Evolutionary conservation across 345 rosid genomes (phyloP), one percentile per base, ranked within the genome.

Genomic region (Arabidopsis thaliana): DNA sequence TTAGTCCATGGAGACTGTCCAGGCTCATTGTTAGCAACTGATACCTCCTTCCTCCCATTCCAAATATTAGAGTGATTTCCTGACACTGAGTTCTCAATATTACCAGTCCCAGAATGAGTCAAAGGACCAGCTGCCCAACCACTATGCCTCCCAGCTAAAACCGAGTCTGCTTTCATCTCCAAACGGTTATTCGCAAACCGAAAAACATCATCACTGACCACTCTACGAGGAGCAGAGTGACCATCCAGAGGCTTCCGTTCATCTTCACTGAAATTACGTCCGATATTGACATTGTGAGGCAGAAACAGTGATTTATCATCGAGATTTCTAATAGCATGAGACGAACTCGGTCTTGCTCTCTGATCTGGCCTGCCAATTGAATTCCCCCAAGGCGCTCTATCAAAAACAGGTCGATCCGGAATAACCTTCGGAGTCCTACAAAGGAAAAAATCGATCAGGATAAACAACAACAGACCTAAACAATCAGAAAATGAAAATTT

Each of bases 211-310:
- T 92, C 96, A 58, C 83, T 78, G 16, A 89, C 67, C 6, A 79
- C 83, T 68, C 86, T 81, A n/a, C 96, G 88, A 0, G 94, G 87
- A 9, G 74, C 86, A 0, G 88, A 86, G 50, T 75, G 74, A 59
- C 96, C 89, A 80, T 90, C 94, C 20, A 89, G 82, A 4, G 94
- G 96, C 79, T 84, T 92, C 37, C 96, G 79, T 71, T 92, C 97
- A 60, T 92, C 97, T 81, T 92, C 97, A 40, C 77, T 94, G 36
- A 92, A 92, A 73, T 88, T 82, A 16, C 92, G 88, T 41, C 94
- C 97, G 59, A 92, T 88, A 53, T 82, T 86, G 0, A 67, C 76
- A 0, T 78, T 75, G 74, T 76, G 84, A 68, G 83, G 83, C 12
- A 87, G 82, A 79, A 92, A 92, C 0, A 89, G 84, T 10, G 92